A percentile compares a stretch with the other conserved stretches of the same genome.
Conservation (phyloP, 1,139 yeast species). For the Sugiyamaella sp. region DNA sequence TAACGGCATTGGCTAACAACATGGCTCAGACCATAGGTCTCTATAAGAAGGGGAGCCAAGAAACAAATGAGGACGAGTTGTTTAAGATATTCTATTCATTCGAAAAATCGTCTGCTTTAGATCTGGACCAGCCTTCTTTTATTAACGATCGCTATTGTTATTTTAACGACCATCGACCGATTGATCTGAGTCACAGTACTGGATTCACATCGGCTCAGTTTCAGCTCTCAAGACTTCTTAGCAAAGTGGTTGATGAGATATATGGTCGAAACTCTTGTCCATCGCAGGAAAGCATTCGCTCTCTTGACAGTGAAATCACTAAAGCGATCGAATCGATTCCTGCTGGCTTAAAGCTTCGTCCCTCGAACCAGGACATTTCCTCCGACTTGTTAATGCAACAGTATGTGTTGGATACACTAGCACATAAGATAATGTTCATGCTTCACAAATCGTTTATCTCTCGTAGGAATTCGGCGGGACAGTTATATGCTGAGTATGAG, state of each 20-base stretch:
- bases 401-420: conserved; percentile 16
- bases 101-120: conserved; percentile 21
- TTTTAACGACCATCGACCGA: conserved; percentile 8
- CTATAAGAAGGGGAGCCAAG: conserved; percentile 7
- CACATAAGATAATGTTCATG: conserved; percentile 16
- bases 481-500: conserved; percentile 13
- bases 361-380: not conserved
- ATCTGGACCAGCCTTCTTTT: conserved; percentile 20
- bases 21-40: conserved; percentile 21
- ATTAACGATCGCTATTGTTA: conserved; percentile 20
- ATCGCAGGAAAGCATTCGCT: conserved; percentile 6
- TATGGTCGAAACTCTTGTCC: conserved; percentile 9
- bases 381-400: conserved; percentile 18
- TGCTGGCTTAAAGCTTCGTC: not conserved
- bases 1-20: conserved; percentile 14
- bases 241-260: conserved; percentile 15
- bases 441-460: conserved; percentile 18
- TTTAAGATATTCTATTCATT: conserved; percentile 17
- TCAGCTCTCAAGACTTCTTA: conserved; percentile 13
- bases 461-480: conserved; percentile 5
- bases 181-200: not conserved
- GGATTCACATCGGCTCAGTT: conserved; percentile 11
- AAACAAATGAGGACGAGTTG: conserved; percentile 1
- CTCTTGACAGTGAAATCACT: conserved; percentile 12
- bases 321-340: conserved; percentile 15